These are phyloP conservation scores for Chalara sp. DNA, from an alignment of 2,329 filamentous ascomycete species.

Conservation along the genomic window DNA sequence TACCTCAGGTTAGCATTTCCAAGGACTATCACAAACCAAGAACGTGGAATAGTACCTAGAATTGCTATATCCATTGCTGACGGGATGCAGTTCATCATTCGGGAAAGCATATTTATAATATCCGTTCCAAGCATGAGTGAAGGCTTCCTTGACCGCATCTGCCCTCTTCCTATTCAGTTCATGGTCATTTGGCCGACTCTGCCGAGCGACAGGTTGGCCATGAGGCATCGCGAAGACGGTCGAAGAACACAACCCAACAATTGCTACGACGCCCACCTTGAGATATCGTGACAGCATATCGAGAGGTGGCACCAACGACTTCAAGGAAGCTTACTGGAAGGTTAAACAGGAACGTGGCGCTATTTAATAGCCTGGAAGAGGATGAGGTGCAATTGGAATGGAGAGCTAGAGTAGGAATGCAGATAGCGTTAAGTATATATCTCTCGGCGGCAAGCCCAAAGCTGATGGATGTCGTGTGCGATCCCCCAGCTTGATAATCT, in stretches of 20 bases:
- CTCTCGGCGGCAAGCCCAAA: too few relatives aligned
- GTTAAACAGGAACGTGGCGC: too few relatives aligned
- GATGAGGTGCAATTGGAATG: too few relatives aligned
- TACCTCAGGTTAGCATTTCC: not conserved
- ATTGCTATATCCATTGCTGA: conserved; percentile 58
- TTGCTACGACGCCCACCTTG: conserved; percentile 1
- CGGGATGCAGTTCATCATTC: conserved; percentile 67
- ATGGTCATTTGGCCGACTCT: conserved; percentile 17
- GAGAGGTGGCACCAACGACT: too few relatives aligned
- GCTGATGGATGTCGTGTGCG: too few relatives aligned
- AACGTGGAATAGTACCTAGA: conserved; percentile 48
- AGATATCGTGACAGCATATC: too few relatives aligned
- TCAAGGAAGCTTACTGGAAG: too few relatives aligned
- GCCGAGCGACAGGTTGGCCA: conserved; percentile 1
- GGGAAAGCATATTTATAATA: conserved; percentile 71
- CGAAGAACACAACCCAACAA: conserved; percentile 11
- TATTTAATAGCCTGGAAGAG: too few relatives aligned
- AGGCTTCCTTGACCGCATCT: conserved; percentile 59
- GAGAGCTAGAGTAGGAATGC: too few relatives aligned
- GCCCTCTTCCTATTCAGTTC: conserved; percentile 33
- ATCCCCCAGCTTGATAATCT: too few relatives aligned
- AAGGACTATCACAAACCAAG: too few relatives aligned
- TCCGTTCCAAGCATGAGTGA: conserved; percentile 64
- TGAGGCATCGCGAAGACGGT: conserved; percentile 15
- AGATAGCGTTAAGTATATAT: too few relatives aligned